Base-by-base conservation (phyloP, 1,139 yeast genomes). In the Taphrina deformans region DNA sequence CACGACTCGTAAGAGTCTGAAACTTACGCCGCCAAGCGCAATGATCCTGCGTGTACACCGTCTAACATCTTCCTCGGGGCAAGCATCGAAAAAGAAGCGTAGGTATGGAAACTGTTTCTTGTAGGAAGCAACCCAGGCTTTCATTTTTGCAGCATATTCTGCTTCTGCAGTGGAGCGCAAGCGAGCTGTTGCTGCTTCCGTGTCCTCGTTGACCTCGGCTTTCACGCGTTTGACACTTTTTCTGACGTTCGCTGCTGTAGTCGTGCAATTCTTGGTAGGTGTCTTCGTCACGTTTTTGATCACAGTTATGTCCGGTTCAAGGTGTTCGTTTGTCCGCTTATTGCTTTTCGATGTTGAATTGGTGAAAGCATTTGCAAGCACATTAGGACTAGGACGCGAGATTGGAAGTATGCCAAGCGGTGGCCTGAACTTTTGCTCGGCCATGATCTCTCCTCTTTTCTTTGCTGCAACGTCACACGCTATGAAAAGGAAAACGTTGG, bases 61-160 rank as follows among this genome's bases (percentile, higher is more conserved):
- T 29, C 56, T 14, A 14, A 82, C 80, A 72, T 83, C 79, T 71
- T 85, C 85, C 68, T 81, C 74, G 72, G 78, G 74, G 70, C 79
- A 80, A 46, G 73, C 82, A 75, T 91, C 97, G 73, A 92, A 90
- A 75, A 89, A 93, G 23, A 90, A 88, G 31, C 83, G 83, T 33
- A 92, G 83, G 66, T 82, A 85, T 55, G 82, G 82, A 88, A 92
- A 86, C 69, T 89, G 88, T 67, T 81, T 80, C 65, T 85, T 80
- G 97, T 97, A 92, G 66, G 87, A 85, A 60, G 80, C 80, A 73
- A 89, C 92, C 98, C 98, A 92, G 14, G 27, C 40, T 35, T 38
- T 53, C 26, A 53, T 35, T 21, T 53, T 53, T 1, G 48, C 45
- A 16, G 45, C 58, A 38, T 40, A 31, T 40, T 53, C 58, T 14